Evolutionary conservation across 2,329 filamentous ascomycete genomes (phyloP), one percentile per base, ranked within the genome.

Genomic region (Aspergillus carbonarius): DNA sequence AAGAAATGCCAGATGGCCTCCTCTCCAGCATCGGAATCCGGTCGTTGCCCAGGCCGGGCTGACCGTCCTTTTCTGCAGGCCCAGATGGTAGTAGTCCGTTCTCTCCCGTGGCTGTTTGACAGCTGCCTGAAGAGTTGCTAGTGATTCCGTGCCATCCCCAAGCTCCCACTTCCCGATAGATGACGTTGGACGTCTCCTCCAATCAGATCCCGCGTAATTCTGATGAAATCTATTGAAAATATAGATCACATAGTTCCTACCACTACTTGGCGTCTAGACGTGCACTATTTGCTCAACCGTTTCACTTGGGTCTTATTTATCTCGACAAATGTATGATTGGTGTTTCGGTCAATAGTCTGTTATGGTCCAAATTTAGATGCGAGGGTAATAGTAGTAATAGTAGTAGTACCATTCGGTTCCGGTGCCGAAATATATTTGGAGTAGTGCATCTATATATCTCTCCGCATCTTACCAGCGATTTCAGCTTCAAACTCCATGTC

Each of bases 1-100:
- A 73, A 73, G 71, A 67, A 68, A 72, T 72, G 71, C 71, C 71
- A 72, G 70, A 71, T 73, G 65, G 67, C 68, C 69, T 69, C 60
- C 61, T 23, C 44, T 50, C 23, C 27, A 46, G 20, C 35, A 23
- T 42, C 47, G 49, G 40, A 55, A 57, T 61, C 54, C 47, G 55
- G 34, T 52, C 27, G 44, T 52, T 52, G 20, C 46, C 27, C 50
- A 44, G 27, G 47, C 50, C 37, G 51, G 42, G 5, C 17, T 34
- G 30, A 39, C 15, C 17, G 5, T 20, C 35, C 51, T 51, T 23
- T 17, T 25, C 48, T 35, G 17, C 30, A 32, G 30, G 30, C 30
- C 9, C 30, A 8, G 30, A 32, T 32, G 7, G 30, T 32, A 32
- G 7, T 32, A 10, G 30, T 32, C 30, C 30, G 30, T 32, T 32